Conservation (phyloP, 441 rosid genomes). For the Kokia cookei region DNA sequence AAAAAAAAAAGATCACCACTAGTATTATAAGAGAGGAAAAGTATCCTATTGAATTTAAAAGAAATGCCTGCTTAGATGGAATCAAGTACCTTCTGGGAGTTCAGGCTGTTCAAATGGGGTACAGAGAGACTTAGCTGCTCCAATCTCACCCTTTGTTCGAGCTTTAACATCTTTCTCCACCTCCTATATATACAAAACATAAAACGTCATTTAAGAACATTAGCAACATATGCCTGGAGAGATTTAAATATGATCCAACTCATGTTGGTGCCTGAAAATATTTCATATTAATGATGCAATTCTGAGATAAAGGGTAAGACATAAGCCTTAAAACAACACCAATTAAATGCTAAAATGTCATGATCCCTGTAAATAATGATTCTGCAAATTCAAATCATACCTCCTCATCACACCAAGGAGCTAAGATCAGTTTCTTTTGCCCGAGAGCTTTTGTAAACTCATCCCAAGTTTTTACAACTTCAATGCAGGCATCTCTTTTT, state of each 20-base stretch:
- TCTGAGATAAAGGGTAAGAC: background rate
- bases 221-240: background rate
- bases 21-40: background rate
- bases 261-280: background rate
- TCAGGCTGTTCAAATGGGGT: conserved; percentile 97
- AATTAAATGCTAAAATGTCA: background rate
- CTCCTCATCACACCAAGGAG: conserved; percentile 99
- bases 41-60: background rate
- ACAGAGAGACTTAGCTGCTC: conserved; percentile 93
- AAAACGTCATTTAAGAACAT: background rate
- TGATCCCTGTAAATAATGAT: background rate
- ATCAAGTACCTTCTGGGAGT: conserved; percentile 74
- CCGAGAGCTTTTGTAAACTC: conserved; percentile 75
- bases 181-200: conserved; percentile 37
- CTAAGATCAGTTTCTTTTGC: conserved; percentile 82
- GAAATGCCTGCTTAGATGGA: background rate
- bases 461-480: conserved; percentile 77
- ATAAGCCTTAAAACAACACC: background rate
- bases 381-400: conserved; percentile 22
- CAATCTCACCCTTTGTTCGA: conserved; percentile 85
- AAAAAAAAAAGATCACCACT: background rate
- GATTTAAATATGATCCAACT: background rate
- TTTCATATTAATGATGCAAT: background rate
- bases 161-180: conserved; percentile 92
- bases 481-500: conserved; percentile 74